Base-by-base conservation (phyloP, 2,329 filamentous ascomycete genomes). In the Aureobasidium musti region DNA sequence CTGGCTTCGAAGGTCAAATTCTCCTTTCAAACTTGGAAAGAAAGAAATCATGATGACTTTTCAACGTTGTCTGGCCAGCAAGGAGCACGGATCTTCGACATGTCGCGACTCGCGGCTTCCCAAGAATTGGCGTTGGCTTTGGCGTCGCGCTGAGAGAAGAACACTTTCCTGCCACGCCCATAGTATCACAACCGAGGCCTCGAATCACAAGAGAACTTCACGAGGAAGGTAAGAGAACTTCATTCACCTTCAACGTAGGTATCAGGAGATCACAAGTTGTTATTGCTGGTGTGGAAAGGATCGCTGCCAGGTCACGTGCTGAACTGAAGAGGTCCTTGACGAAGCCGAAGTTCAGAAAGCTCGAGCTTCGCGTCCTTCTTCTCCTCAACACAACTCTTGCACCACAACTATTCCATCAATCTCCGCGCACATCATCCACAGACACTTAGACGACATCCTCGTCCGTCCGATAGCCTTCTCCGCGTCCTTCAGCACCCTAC, bases 331-430 rank as follows among this genome's bases (percentile, higher is more conserved):
- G 56, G n/a, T n/a, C 56, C 33, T 43, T 60, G 39, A 33, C 49
- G 30, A 60, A 45, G 57, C 41, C 57, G 57, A 61, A 61, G 41
- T 61, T 47, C 43, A 49, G 57, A 61, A 61, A 61, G 43, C 57
- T 60, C 49, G 54, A 57, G 54, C 64, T 66, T 66, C 53, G 54
- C 64, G 64, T 47, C 39, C 41, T 26, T 56, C 49, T 37, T 59
- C 41, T 63, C 43, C 54, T 52, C 57, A 61, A 61, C 57, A 61
- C 43, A 60, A 60, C 57, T 61, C 59, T 63, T 50, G 13, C 59
- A 50, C 59, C 45, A 63, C 59, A n/a, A 50, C 59, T 41, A 37
- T 61, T 30, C 45, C 66, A 67, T 67, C 66, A 64, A 64, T 64
- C 41, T 39, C 45, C 37, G 49, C 49, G 23, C 59, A 50, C 41